Conservation (phyloP, 2,329 filamentous ascomycete genomes). For the Paecilomyces sp. region DNA sequence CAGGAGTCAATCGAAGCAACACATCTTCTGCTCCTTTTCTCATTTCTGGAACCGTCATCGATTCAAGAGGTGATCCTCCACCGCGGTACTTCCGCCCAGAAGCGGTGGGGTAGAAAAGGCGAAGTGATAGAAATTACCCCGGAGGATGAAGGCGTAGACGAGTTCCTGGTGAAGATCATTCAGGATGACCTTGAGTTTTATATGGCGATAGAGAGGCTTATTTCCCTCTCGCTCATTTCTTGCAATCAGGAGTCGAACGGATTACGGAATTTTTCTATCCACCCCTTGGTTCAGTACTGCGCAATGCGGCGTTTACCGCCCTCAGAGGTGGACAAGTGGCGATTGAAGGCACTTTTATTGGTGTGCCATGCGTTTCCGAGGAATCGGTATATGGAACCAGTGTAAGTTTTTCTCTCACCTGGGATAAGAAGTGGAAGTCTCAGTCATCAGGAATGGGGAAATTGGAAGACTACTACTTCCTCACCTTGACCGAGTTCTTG, state of each 20-base stretch:
- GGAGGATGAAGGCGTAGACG: constrained; percentile 7
- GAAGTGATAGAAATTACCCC: constrained; percentile 4
- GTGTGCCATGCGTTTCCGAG: constrained; percentile 7
- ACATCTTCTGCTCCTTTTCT: constrained; percentile 9
- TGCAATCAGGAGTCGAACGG: constrained; percentile 4
- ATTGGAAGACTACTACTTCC: not conserved
- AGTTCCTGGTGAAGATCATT: constrained; percentile 4
- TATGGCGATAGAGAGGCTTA: constrained; percentile 8
- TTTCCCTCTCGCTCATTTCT: constrained; percentile 10
- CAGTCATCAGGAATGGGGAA: not conserved
- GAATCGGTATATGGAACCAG: constrained; percentile 1
- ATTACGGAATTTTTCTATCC: constrained; percentile 8
- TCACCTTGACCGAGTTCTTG: constrained; percentile 1
- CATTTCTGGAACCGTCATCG: constrained; percentile 6
- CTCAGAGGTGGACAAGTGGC: constrained; percentile 2
- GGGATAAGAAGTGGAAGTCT: not conserved
- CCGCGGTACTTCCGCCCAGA: constrained; percentile 5
- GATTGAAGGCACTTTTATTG: constrained; percentile 6
- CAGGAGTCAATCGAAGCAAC: constrained; percentile 4
- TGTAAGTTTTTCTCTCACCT: not conserved
- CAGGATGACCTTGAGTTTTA: constrained; percentile 9
- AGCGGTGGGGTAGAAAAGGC: constrained; percentile 7
- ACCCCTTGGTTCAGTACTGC: constrained; percentile 11
- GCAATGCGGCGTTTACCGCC: not conserved
- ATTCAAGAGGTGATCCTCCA: constrained; percentile 8